These are phyloP conservation scores for Primulina tabacum DNA, from an alignment of 257 asterid genomes.

Conservation along the genomic window DNA sequence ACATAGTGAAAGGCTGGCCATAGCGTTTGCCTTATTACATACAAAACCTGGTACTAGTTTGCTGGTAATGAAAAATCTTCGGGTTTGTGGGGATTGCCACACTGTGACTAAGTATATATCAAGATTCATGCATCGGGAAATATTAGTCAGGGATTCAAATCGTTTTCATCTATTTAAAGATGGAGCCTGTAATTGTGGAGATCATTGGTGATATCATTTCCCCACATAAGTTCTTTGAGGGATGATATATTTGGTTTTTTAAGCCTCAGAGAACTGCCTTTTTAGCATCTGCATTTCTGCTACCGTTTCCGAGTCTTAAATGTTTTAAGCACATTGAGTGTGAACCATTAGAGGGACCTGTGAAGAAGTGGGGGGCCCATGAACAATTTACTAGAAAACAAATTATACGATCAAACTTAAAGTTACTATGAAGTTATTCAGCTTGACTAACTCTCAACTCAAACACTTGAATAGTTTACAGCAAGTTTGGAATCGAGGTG, in stretches of 20 bases:
- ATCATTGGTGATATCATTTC: constrained; percentile 44
- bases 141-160: constrained; percentile 60
- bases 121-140: constrained; percentile 47
- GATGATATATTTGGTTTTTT: neutral
- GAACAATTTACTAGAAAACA: neutral
- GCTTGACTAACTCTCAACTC: neutral
- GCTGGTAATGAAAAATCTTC: constrained; percentile 60
- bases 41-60: constrained; percentile 52
- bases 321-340: neutral
- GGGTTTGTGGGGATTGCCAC: constrained; percentile 70
- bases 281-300: neutral
- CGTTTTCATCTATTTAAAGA: constrained; percentile 57
- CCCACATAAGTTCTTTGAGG: neutral
- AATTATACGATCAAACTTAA: neutral
- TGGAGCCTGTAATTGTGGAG: constrained; percentile 61
- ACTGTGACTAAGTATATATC: constrained; percentile 55
- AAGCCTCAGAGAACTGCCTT: neutral
- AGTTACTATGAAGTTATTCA: neutral
- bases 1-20: constrained; percentile 64
- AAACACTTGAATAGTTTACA: neutral
- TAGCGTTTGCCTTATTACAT: constrained; percentile 54
- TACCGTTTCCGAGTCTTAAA: neutral
- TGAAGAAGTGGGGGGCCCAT: neutral
- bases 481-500: neutral
- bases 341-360: neutral